phyloP scores from a whole-genome alignment of 2,329 filamentous ascomycete genomes.

The Nothophaeocryptopus gaeumannii region DNA sequence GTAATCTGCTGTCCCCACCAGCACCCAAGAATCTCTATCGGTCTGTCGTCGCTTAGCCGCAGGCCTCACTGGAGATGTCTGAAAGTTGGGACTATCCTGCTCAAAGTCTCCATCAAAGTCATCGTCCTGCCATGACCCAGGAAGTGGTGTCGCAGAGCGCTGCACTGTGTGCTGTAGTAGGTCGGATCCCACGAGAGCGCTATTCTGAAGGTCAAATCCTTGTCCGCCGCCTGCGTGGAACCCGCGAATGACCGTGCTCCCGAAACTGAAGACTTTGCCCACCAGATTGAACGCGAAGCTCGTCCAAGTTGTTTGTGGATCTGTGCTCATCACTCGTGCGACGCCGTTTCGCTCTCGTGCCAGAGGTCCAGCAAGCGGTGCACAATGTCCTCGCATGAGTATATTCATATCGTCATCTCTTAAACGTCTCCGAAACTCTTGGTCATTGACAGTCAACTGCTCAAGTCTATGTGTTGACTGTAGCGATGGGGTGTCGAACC shows the following conservation, averaged over 20 bases:
- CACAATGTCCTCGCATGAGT: constrained; percentile 4
- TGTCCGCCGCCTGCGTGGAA: constrained; percentile 83
- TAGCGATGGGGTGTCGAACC: constrained; percentile 48
- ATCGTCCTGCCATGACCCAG: constrained; percentile 54
- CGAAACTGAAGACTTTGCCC: constrained; percentile 82
- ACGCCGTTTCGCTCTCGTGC: constrained; percentile 38
- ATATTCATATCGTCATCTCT: constrained; percentile 24
- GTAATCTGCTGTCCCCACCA: constrained; percentile 48
- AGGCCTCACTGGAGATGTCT: constrained; percentile 21
- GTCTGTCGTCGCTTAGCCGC: constrained; percentile 47
- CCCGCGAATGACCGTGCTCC: constrained; percentile 69
- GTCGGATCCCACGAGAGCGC: constrained; percentile 15
- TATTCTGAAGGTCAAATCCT: constrained; percentile 58
- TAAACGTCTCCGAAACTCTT: constrained; percentile 22
- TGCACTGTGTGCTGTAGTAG: constrained; percentile 26
- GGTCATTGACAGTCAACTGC: constrained; percentile 18
- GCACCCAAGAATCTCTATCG: constrained; percentile 49
- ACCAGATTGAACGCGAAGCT: constrained; percentile 60
- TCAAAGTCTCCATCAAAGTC: constrained; percentile 46
- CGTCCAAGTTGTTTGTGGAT: constrained; percentile 47
- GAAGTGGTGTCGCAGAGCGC: constrained; percentile 45
- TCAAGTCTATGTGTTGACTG: constrained; percentile 39
- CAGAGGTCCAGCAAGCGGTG: constrained; percentile 29
- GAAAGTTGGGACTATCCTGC: constrained; percentile 41
- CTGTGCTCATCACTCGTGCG: constrained; percentile 19